These are phyloP conservation scores for Populus ilicifolia DNA, from an alignment of 345 rosid genomes.

Conservation along the genomic window DNA sequence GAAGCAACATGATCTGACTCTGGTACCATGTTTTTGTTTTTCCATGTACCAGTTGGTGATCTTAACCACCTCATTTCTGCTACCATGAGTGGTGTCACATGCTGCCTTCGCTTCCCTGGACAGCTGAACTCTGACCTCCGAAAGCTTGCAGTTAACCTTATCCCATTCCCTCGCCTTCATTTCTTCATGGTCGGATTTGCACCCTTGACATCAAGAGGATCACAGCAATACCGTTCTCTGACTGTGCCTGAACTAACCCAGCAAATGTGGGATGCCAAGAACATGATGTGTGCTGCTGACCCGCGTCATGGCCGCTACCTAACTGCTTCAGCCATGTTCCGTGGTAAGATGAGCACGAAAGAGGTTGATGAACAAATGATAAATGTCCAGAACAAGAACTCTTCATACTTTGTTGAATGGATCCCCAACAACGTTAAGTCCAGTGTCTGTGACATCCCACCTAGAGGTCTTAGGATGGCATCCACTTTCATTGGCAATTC, in stretches of 20 bases:
- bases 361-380: conserved; percentile 29
- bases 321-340: conserved; percentile 29
- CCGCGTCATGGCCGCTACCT: conserved; percentile 27
- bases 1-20: background rate
- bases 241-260: conserved; percentile 27
- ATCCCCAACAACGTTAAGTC: conserved; percentile 25
- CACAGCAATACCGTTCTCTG: conserved; percentile 25
- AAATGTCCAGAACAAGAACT: conserved; percentile 28
- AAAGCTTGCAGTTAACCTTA: conserved; percentile 27
- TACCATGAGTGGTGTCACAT: conserved; percentile 27
- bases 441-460: conserved; percentile 27
- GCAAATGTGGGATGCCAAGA: conserved; percentile 29
- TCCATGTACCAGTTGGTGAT: conserved; percentile 17
- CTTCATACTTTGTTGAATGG: conserved; percentile 31
- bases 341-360: conserved; percentile 28
- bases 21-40: background rate
- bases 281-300: conserved; percentile 29
- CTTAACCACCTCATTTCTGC: conserved; percentile 29
- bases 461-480: conserved; percentile 22
- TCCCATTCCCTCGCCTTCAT: conserved; percentile 28
- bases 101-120: conserved; percentile 29
- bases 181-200: conserved; percentile 29
- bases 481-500: conserved; percentile 26
- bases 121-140: conserved; percentile 27
- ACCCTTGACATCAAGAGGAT: conserved; percentile 27